Evolutionary conservation across 306 rosid genomes (phyloP), one percentile per base, ranked within the genome.

Genomic region (Purshia tridentata): DNA sequence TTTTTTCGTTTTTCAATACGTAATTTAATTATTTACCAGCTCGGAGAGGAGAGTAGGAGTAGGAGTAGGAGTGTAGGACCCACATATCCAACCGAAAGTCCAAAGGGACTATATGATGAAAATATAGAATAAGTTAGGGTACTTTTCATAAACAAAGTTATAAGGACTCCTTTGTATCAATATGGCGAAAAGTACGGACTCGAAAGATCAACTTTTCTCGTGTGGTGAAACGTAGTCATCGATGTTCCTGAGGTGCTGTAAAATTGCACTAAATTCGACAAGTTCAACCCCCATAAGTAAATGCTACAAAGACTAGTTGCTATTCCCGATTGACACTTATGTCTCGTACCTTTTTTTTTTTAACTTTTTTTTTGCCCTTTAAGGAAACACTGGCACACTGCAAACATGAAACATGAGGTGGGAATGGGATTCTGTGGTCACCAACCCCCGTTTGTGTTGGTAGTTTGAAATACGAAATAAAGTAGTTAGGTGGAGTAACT

Each of bases 131-230:
- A 58, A 69, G 42, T 12, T 6, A 15, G 45, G 81, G 53, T 3
- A 46, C 59, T 48, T 55, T 70, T 37, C 19, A 40, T 5, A 46
- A 71, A 71, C 58, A 9, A 54, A 56, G 6, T 8, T 72, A 81
- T 77, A 81, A 77, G 85, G 76, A 23, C 65, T 22, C 64, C 56
- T 23, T 6, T 16, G 50, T 81, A 81, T 81, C 81, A 81, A 61
- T 56, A 4, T 9, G 50, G 15, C 37, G 78, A 72, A 47, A 81
- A 56, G 84, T 76, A 81, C 84, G 81, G 84, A 23, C 72, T 76
- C 84, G 81, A 81, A 23, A 23, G 18, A 35, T 39, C 45, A 7
- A 16, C n/a, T 44, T 23, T 44, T 16, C n/a, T 40, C 37, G 0
- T 29, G 4, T 16, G 10, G 35, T 19, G 60, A 73, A 44, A 37